Evolutionary conservation across 2,329 filamentous ascomycete genomes (phyloP).

Genomic region (Gnomoniopsis sp.): DNA sequence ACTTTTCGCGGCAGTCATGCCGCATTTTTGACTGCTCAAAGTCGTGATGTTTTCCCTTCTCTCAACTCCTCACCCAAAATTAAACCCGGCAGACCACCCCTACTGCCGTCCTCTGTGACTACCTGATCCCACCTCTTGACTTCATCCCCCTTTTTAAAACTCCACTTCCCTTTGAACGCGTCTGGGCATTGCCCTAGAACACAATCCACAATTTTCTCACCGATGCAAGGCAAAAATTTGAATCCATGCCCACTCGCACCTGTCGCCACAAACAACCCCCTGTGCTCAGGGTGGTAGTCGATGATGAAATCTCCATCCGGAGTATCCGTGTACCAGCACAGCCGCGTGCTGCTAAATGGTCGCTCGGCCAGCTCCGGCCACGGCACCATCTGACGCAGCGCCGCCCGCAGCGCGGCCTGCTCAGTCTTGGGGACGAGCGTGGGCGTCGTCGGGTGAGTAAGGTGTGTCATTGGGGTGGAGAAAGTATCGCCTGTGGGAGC

Average conservation of each 20-base stretch:
- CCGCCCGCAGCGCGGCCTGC: constrained; percentile 57
- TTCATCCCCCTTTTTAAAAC: constrained; percentile 54
- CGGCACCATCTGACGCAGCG: constrained; percentile 59
- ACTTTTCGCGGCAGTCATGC: not conserved
- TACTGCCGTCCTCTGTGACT: constrained; percentile 50
- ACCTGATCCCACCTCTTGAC: constrained; percentile 35
- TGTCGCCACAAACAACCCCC: constrained; percentile 57
- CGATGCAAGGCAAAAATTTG: constrained; percentile 67
- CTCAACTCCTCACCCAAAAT: constrained; percentile 42
- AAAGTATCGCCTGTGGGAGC: constrained; percentile 21
- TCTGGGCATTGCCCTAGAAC: constrained; percentile 42
- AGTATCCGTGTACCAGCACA: constrained; percentile 79
- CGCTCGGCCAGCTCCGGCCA: constrained; percentile 51
- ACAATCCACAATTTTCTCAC: constrained; percentile 57
- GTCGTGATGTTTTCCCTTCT: constrained; percentile 19
- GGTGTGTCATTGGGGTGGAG: constrained; percentile 43
- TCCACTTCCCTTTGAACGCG: constrained; percentile 56
- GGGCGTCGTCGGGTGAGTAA: constrained; percentile 37
- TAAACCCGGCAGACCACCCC: constrained; percentile 45
- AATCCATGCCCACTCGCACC: constrained; percentile 64
- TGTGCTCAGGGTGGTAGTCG: constrained; percentile 62
- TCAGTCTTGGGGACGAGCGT: constrained; percentile 57
- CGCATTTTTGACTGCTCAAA: constrained; percentile 2
- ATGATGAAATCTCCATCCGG: constrained; percentile 68
- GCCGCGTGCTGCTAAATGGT: constrained; percentile 57